Base-by-base conservation (phyloP, 495 filamentous ascomycete genomes). In the Penicillium cataractarum region DNA sequence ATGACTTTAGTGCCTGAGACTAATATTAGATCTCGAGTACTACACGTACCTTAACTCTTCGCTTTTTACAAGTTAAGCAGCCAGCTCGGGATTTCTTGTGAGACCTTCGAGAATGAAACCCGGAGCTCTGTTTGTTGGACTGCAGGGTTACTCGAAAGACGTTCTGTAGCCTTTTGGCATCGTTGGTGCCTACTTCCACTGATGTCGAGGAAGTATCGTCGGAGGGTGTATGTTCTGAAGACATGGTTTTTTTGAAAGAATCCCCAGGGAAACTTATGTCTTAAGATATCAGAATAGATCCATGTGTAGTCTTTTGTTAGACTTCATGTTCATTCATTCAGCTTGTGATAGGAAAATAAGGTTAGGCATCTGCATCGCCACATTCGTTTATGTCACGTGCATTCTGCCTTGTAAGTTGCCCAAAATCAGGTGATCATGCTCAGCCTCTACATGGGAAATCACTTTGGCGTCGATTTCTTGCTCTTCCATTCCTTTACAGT, bases 81-180 rank as follows among this genome's bases (percentile, higher is more conserved):
- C 74, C 74, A 1, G 61, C 60, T 29, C 74, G 65, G 10, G 74
- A 77, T 33, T 77, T 77, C 31, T 61, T 70, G 33, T 77, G 74
- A 10, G 72, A 21, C 19, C 72, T 53, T n/a, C 74, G 65, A 32
- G 65, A 21, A 62, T 62, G 58, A 6, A 51, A 64, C 35, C 12
- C 49, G 27, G 46, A n/a, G 0, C 10, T 17, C 24, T 52, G 22
- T 31, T 54, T 61, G 10, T 56, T 57, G 5, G 44, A 33, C 27
- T 26, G 46, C 2, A 53, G 19, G 21, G 58, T 51, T 19, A 67
- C 49, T 4, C 64, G 64, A 57, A 74, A 74, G 29, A 70, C 71
- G 9, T 55, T 71, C 62, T 74, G 72, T 27, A 63, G 55, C 29
- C 5, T 21, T 24, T 35, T 54, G 17, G 15, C 29, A 21, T 54